Percentiles rank a stretch among this genome's conserved stretches.
Evolutionary conservation across 2,329 filamentous ascomycete species (phyloP).

Genomic region (Hyphodiscus sp.): DNA sequence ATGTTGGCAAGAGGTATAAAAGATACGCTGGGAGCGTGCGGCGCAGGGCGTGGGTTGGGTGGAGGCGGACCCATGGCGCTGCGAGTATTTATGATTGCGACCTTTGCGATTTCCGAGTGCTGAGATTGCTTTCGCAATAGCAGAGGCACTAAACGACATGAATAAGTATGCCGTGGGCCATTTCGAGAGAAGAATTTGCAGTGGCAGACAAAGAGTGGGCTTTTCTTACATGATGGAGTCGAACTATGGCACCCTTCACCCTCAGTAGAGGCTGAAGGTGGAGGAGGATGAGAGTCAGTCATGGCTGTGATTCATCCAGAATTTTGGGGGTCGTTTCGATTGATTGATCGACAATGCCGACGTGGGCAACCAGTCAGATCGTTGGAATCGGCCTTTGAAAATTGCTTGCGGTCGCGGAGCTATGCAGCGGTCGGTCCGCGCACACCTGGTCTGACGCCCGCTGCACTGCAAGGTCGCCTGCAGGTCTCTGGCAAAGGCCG

Average conservation of each 20-base stretch:
- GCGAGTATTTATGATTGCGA: neutral
- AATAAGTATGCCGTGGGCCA: neutral
- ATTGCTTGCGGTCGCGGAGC: neutral
- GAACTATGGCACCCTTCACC: neutral
- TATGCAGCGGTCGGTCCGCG: neutral
- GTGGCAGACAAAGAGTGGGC: neutral
- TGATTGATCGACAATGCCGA: neutral
- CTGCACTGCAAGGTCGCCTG: neutral
- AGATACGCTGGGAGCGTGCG: neutral
- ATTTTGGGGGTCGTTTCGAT: neutral
- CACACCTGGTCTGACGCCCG: neutral
- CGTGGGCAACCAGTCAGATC: neutral
- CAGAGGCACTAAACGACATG: neutral
- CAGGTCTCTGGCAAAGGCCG: neutral
- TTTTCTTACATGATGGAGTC: neutral
- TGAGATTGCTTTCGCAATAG: no score
- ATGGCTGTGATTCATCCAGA: neutral
- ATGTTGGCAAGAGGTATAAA: neutral
- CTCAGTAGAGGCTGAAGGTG: neutral
- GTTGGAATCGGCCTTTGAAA: neutral
- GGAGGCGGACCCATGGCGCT: neutral
- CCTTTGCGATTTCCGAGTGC: neutral
- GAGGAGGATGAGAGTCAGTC: neutral
- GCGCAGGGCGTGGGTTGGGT: neutral
- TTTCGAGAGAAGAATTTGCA: neutral